phyloP scores from a whole-genome alignment of 2,329 filamentous ascomycete species.

The Pestalotiopsis sp. region DNA sequence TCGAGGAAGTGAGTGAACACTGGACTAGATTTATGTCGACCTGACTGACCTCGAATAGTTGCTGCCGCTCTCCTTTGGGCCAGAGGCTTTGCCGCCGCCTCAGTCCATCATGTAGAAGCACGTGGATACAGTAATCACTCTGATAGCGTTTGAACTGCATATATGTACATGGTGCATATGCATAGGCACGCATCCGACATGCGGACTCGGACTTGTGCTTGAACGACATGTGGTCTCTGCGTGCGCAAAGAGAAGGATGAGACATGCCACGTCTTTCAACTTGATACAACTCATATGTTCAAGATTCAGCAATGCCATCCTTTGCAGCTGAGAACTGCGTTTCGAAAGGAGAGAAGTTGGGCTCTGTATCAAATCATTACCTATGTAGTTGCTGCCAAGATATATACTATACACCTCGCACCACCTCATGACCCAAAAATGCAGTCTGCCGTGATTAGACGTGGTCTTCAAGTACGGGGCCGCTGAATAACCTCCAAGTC shows the following conservation, averaged over 20 bases:
- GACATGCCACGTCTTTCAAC: neutral
- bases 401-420: neutral
- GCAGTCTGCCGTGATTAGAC: neutral
- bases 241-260: neutral
- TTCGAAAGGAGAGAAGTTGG: neutral
- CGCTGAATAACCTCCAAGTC: neutral
- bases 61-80: conserved; percentile 70
- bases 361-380: neutral
- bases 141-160: neutral
- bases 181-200: neutral
- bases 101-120: conserved; percentile 11
- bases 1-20: conserved; percentile 61
- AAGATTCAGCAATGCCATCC: neutral
- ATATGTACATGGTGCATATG: neutral
- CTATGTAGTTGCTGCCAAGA: neutral
- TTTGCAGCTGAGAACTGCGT: neutral
- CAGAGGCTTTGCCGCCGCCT: conserved; percentile 55
- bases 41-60: conserved; percentile 42
- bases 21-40: neutral
- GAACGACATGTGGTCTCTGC: neutral
- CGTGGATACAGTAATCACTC: neutral
- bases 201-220: neutral
- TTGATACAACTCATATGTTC: neutral
- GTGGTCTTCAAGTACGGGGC: neutral
- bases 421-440: neutral